phyloP scores from a whole-genome alignment of 441 rosid species.

The Gossypium gossypioides region DNA sequence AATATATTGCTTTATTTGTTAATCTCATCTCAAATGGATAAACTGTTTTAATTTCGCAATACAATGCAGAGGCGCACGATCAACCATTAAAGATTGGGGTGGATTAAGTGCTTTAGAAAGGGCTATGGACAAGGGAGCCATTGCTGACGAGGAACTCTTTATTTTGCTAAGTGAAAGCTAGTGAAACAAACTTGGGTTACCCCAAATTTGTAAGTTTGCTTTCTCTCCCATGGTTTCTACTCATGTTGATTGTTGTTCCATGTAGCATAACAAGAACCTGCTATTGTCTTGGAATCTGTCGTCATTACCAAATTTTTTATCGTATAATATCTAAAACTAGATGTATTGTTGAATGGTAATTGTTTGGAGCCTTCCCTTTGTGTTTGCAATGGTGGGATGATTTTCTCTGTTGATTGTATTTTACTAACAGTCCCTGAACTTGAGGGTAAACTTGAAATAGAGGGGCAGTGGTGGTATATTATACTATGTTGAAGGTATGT shows the following conservation, averaged over 20 bases:
- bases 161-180: slow-evolving; percentile 53
- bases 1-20: not conserved
- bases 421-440: not conserved
- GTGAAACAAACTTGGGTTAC: slow-evolving; percentile 1
- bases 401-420: not conserved
- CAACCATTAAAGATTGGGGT: slow-evolving; percentile 57
- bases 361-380: not conserved
- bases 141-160: slow-evolving; percentile 76
- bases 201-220: not conserved
- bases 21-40: not conserved
- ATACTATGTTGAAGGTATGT: not conserved
- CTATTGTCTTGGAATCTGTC: not conserved
- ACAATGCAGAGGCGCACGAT: slow-evolving; percentile 60
- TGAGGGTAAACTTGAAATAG: not conserved
- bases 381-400: not conserved
- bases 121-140: slow-evolving; percentile 90
- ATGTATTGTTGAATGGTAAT: not conserved
- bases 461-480: not conserved
- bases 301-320: not conserved
- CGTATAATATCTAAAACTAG: not conserved
- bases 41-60: not conserved
- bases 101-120: slow-evolving; percentile 73
- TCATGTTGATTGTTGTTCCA: not conserved
- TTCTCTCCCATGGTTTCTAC: not conserved
- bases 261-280: not conserved